These are phyloP conservation scores for Fonsecaea multimorphosa DNA, from an alignment of 2,329 filamentous ascomycete species.

Conservation along the genomic window DNA sequence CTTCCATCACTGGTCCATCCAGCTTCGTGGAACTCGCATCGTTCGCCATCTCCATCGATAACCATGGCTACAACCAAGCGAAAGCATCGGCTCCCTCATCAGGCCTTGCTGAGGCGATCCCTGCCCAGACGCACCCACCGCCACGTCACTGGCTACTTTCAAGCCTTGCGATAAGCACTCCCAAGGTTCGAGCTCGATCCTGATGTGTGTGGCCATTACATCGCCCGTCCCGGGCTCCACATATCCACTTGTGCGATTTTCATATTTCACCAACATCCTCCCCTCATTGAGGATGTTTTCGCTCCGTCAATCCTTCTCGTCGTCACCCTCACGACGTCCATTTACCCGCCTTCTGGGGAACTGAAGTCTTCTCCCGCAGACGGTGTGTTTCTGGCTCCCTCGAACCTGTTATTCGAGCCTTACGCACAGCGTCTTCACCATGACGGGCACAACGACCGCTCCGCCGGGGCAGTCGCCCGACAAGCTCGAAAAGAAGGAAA, in stretches of 20 bases:
- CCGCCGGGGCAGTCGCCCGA: conserved; percentile 1
- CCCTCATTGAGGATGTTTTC: neutral
- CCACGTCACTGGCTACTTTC: neutral
- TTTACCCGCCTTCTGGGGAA: neutral
- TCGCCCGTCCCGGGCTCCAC: conserved; percentile 3
- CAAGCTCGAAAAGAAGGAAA: conserved; percentile 25
- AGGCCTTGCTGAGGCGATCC: conserved; percentile 6
- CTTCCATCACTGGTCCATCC: conserved; percentile 4
- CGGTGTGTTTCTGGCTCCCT: neutral
- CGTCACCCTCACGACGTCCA: neutral
- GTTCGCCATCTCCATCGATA: neutral
- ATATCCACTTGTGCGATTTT: neutral
- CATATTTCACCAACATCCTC: neutral
- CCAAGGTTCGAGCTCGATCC: conserved; percentile 8
- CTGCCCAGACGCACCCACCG: neutral
- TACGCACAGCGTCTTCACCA: neutral
- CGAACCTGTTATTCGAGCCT: neutral
- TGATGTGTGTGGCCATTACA: neutral
- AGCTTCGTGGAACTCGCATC: neutral
- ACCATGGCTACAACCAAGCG: conserved; percentile 3
- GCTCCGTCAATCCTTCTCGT: neutral
- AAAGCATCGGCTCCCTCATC: neutral
- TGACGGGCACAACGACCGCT: neutral
- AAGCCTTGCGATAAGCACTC: conserved; percentile 22
- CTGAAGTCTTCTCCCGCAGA: neutral